Base-by-base conservation (phyloP, 2,329 filamentous ascomycete species). In the Bipolaris gigantea region DNA sequence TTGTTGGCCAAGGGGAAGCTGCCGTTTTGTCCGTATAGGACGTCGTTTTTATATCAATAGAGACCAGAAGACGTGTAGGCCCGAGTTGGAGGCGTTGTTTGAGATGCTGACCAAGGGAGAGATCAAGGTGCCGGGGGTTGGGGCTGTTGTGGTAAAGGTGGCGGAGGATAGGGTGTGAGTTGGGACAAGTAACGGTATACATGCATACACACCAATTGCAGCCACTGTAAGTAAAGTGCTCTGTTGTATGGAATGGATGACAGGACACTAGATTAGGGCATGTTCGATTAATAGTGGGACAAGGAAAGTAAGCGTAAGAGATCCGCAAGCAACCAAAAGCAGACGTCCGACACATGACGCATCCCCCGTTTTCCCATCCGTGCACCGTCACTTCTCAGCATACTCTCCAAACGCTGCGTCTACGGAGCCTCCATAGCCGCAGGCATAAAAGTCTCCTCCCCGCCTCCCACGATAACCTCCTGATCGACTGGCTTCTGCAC, bases 91-190 rank as follows among this genome's bases (percentile, higher is more conserved):
- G 40, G 13, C 30, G 10, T 11, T 43, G 25, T 18, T 43, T 4
- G 18, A 43, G 27, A 43, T 43, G 40, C n/a, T 43, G 40, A 27
- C 16, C 0, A 43, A n/a, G 2, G 5, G 67, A 63, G n/a, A 79
- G 77, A 64, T 72, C n/a, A 35, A 39, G 15, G 62, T 66, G 33
- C 64, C 62, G 34, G 69, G 66, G 30, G 56, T 71, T 18, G 68
- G 68, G 2, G 63, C 66, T 5, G 59, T 71, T 10, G 60, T 71
- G 6, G 58, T 71, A 13, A 57, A 60, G 38, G 60, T 65, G 3
- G 30, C 40, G 5, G 40, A 43, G 2, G 40, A 43, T 21, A 8
- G 30, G 16, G 11, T n/a, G n/a, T 42, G 8, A 16, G 21, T 25
- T 13, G 10, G 13, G 8, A 5, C 25, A 8, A 9, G 2, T n/a